Base-by-base conservation (phyloP, 2,329 filamentous ascomycete species). In the Penicillium sp. region DNA sequence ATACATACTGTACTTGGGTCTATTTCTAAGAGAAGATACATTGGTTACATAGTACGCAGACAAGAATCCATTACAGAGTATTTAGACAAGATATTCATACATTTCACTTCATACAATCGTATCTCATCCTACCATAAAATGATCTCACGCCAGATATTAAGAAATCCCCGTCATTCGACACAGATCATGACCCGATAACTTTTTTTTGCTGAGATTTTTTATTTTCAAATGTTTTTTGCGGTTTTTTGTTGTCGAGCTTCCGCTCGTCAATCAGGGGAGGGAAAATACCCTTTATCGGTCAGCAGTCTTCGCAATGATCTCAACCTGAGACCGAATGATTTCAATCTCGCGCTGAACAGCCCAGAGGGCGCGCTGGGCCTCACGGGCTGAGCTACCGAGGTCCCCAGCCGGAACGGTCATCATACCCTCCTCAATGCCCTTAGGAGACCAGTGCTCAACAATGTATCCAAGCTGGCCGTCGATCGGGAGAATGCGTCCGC, bases 341-440 rank as follows among this genome's bases (percentile, higher is more conserved):
- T 55, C 54, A n/a, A 60, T 50, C 9, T 63, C 59, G 4, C 50
- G 42, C 38, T 58, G 50, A 31, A 54, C 10, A 31, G 54, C 37
- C 49, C 38, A 52, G 12, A 62, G 50, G 12, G 12, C 33, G 10
- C 50, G 48, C 7, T 56, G 38, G 2, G 60, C 60, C 19, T 63
- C 47, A 7, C 50, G 49, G 3, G 55, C 57, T 17, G 50, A 50
- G 15, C 19, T 19, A 19, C 48, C 45, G n/a, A 58, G 50, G 2
- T 35, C 31, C 21, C 27, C 29, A 9, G 35, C 54, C 23, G 6
- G 50, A 31, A 9, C 2, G 4, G 29, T 52, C 23, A 43, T 27
- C 45, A 55, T 40, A 43, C 21, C 46, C 4, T 50, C 37, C 25
- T 42, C 35, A 15, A 64, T 38, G 17, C 52, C 53, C 12, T 57